Evolutionary conservation across 129 eudicot species (phyloP), one percentile per base, ranked within the genome.

Genomic region (Lonicera japonica): DNA sequence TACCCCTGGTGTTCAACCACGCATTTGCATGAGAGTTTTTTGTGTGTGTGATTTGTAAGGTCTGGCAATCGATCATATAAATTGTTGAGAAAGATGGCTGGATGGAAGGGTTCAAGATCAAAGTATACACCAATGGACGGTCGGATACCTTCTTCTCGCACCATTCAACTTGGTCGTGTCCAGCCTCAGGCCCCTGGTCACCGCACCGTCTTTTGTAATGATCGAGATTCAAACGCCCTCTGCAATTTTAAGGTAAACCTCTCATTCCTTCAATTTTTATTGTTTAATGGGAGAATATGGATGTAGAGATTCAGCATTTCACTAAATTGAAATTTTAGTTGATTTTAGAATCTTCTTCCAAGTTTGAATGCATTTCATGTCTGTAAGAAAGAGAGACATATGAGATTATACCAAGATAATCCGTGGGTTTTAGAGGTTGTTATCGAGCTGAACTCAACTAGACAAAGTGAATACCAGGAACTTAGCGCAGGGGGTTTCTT

Each of bases 101-200:
- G 84, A 57, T 71, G 91, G 87, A 69, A 86, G 77, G 76, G 75
- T 75, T 64, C 70, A 24, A 73, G 81, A 82, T 71, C 80, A 66
- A 57, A 79, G 62, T 63, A 52, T 38, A 39, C 20, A 15, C 55
- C 55, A 22, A 65, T 61, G 57, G 59, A 20, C 59, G 65, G 22
- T 21, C 60, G 73, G 16, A n/a, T 65, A 17, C 18, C 81, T 0
- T 56, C 94, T n/a, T 41, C 85, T 29, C 79, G 74, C 20, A 85
- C 95, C 40, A 85, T 94, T 17, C 80, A 79, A 46, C 89, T 94
- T 8, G 99, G 96, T 21, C 86, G 90, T 22, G 95, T 94, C 34
- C 96, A 86, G 74, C 99, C 99, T 19, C 99, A 94, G 77, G 96
- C 99, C 19, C 99, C 99, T 8, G 87, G 95, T 70, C 88, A 88